Conservation (phyloP, 2,329 filamentous ascomycete species). For the Botryotinia globosa region DNA sequence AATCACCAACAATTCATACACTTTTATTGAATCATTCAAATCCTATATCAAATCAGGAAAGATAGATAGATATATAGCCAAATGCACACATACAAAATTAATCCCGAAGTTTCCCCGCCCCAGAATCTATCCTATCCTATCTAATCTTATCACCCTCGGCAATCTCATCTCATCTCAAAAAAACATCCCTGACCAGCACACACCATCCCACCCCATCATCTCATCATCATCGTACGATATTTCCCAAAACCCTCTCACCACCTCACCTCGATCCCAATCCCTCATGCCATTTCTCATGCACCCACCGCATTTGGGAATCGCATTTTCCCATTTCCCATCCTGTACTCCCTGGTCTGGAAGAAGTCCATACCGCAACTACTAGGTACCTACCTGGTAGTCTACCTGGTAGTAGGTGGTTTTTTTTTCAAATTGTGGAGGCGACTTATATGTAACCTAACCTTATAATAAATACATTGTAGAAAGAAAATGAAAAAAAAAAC, state of each 20-base stretch:
- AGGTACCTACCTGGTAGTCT: too few species aligned
- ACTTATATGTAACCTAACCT: too few species aligned
- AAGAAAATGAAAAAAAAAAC: not conserved
- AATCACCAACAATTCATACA: too few species aligned
- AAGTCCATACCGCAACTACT: not conserved
- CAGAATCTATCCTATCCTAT: too few species aligned
- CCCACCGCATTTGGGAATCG: too few species aligned
- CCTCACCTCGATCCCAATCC: too few species aligned
- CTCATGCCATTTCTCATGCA: not conserved
- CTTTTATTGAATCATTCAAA: too few species aligned
- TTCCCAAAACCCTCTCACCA: too few species aligned
- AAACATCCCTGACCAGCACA: not conserved
- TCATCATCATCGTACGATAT: slow-evolving; percentile 11
- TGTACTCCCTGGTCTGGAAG: not conserved
- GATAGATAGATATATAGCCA: rapidly evolving
- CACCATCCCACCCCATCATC: not conserved
- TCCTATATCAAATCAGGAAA: too few species aligned
- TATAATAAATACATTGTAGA: too few species aligned
- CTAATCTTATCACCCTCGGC: not conserved
- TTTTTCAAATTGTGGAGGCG: not conserved
- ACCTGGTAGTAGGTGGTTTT: not conserved
- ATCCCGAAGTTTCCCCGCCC: too few species aligned
- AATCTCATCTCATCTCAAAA: not conserved
- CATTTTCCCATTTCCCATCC: not conserved
- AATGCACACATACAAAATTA: too few species aligned